Evolutionary conservation across 352 stramenopile species (phyloP), one percentile per base, ranked within the genome.

Genomic region (Blastocystis sp.): DNA sequence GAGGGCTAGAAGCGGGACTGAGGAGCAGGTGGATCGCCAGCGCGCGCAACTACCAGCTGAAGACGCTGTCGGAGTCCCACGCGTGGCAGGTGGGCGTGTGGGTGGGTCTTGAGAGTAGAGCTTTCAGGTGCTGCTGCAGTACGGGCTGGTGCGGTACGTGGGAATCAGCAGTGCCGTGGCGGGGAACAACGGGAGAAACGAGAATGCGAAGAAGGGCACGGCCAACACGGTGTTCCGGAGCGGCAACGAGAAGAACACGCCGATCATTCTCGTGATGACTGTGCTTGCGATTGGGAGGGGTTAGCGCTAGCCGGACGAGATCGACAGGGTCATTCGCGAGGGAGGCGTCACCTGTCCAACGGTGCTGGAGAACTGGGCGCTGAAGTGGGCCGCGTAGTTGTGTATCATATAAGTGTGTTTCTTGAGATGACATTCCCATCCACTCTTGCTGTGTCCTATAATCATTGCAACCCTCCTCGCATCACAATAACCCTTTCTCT

Each of bases 221-320:
- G 43, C 69, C 9, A 40, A 79, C 38, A 40, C 69, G n/a, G 69
- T 79, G 43, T n/a, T 79, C 7, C 41, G 69, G 14, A 79, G 69
- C 34, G 69, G 69, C 28, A 79, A 40, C 21, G 69, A 79, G 69
- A 79, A 79, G 52, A 79, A 60, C 9, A 52, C 52, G 28, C 69
- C 69, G 10, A 28, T 79, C 2, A 62, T 60, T 9, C 69, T 79
- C 23, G n/a, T 62, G 28, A 7, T 79, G 60, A 40, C 34, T 19
- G 69, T 79, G 62, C 19, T 17, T 28, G 2, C 5, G 5, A 28
- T 11, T 79, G 69, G 11, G 10, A 45, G 10, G 28, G n/a, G 19
- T 79, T n/a, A 60, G 28, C 14, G 7, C 19, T 79, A 79, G 69
- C 69, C 69, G 4, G 69, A 79, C 14, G 69, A 79, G 43, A 79